Evolutionary conservation across 345 rosid genomes (phyloP), one percentile per base, ranked within the genome.

Genomic region (Camelina neglecta): DNA sequence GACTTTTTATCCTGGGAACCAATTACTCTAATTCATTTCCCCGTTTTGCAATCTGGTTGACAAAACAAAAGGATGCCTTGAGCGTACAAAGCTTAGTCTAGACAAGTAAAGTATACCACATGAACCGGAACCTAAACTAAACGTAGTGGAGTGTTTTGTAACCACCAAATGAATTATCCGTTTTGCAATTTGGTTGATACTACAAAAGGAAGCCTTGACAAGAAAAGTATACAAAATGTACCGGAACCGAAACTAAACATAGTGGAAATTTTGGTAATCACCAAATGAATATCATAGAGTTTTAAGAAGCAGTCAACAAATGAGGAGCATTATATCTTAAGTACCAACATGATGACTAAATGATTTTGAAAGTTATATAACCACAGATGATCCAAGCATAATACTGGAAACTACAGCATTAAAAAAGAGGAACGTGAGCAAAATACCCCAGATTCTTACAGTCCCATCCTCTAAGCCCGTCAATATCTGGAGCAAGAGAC

Each of bases 381-480:
- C 31, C 60, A 54, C 24, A 59, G 2, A 63, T 62, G 53, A 71
- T 11, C 53, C 54, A 65, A 71, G 60, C 10, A 45, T 41, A 38
- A 53, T 1, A 58, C 39, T 56, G 57, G 23, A 64, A 5, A 48
- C 1, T 21, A 57, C 39, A 65, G 67, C 21, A 51, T 9, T 6
- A 18, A 39, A 15, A 36, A 48, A 24, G 29, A 65, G n/a, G 45
- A 26, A 18, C 29, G 4, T 0, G 20, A 57, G 67, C 6, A 66
- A 51, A 6, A 74, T 95, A 95, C 99, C 99, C 99, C 99, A 95
- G 47, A 95, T 79, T 75, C 94, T 79, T 78, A 90, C 93, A 74
- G 96, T 89, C 57, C 99, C 98, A 85, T 95, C 99, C 83, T 95
- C 99, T 5, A 98, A 95, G 69, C 98, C 97, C 69, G 97, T 92